These are phyloP conservation scores for Penicillium sp. DNA, from an alignment of 2,329 filamentous ascomycete species.

Conservation along the genomic window DNA sequence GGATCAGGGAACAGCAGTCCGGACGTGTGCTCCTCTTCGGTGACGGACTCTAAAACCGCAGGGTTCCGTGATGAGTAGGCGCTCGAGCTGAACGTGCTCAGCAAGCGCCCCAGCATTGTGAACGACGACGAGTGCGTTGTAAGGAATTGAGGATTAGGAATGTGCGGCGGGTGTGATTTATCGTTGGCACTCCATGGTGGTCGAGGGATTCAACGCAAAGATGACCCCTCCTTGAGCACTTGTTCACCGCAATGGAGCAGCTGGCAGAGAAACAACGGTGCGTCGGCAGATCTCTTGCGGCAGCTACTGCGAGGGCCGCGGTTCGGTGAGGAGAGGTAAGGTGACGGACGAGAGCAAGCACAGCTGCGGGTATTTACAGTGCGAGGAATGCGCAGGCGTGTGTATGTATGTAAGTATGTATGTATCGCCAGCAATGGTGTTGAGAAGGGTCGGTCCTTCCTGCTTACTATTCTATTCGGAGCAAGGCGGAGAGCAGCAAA, in stretches of 20 bases:
- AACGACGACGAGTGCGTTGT: constrained; percentile 3
- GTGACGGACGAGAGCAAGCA: not conserved
- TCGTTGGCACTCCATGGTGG: constrained; percentile 9
- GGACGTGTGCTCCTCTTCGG: constrained; percentile 48
- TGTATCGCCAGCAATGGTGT: not conserved
- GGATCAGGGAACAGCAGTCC: constrained; percentile 46
- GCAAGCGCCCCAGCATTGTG: constrained; percentile 41
- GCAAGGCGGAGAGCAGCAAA: not conserved
- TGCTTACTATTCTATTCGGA: not conserved
- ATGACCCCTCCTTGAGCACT: constrained; percentile 8
- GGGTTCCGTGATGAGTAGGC: constrained; percentile 35
- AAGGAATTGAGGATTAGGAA: constrained; percentile 14
- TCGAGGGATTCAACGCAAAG: not conserved
- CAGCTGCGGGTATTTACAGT: not conserved
- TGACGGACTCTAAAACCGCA: constrained; percentile 44
- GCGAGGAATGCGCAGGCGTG: not conserved
- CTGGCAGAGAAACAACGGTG: not conserved
- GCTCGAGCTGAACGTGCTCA: constrained; percentile 42
- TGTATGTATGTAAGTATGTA: too few species aligned
- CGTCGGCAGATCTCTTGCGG: not conserved
- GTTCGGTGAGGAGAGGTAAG: not conserved
- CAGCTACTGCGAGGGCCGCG: not conserved
- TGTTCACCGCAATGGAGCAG: not conserved
- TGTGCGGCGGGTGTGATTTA: constrained; percentile 7
- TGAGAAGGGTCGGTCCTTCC: too few species aligned